These are phyloP conservation scores for Chlorella vulgaris DNA, from an alignment of 139 green algal genomes.

Conservation along the genomic window DNA sequence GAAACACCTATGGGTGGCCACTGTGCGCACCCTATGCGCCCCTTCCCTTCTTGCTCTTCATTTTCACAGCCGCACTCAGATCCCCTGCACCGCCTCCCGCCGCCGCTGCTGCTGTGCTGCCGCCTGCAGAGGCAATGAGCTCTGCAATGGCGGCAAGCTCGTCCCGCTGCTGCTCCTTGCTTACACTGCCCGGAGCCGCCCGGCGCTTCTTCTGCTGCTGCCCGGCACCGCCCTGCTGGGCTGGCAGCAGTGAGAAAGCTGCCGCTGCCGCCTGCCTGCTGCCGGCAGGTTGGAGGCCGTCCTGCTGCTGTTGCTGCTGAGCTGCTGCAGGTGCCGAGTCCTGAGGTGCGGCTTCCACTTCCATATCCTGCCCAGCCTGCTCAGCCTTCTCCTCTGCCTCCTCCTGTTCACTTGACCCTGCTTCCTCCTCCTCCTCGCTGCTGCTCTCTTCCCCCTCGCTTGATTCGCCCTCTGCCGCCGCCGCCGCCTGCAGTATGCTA, in stretches of 20 bases:
- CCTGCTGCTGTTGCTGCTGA: background rate
- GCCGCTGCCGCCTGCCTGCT: background rate
- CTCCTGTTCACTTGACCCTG: too few relatives aligned
- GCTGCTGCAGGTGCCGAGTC: background rate
- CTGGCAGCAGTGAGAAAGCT: background rate
- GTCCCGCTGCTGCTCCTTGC: slow-evolving; percentile 24
- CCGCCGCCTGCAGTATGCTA: slow-evolving; percentile 17
- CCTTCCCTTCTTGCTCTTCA: slow-evolving; percentile 3
- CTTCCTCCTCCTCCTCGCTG: slow-evolving; percentile 6
- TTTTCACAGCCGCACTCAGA: slow-evolving; percentile 15
- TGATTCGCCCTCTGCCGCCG: background rate
- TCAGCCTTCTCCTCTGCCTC: background rate
- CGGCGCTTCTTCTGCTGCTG: slow-evolving; percentile 20
- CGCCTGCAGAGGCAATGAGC: slow-evolving; percentile 36
- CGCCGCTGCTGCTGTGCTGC: background rate
- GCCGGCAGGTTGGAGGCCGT: background rate
- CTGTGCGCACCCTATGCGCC: too few relatives aligned
- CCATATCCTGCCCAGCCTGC: background rate
- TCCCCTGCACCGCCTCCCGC: background rate
- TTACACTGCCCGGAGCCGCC: background rate
- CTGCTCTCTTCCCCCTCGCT: background rate
- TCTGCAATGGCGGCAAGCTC: slow-evolving; percentile 37
- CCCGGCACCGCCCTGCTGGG: background rate
- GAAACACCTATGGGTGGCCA: too few relatives aligned
- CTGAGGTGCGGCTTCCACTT: background rate